Base-by-base conservation (phyloP, 805 yeast species). In the Limtongia smithiae region DNA sequence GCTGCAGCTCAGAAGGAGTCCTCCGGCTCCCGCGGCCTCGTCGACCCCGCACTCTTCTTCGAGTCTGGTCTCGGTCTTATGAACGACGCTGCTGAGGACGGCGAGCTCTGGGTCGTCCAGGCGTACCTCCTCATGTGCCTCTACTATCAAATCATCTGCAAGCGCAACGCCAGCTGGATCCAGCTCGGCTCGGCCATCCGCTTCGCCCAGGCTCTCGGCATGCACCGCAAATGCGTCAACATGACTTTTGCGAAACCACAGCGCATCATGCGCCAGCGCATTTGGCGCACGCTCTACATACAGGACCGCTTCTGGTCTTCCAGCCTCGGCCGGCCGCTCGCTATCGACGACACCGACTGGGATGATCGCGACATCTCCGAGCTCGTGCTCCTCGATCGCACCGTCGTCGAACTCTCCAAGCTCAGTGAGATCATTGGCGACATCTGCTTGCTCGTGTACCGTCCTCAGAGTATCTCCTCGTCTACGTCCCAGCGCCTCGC, bases 171-270 rank as follows among this genome's bases (percentile, higher is more conserved):
- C 7, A 70, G 76, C 12, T 75, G 78, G 78, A 64, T 74, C 15
- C 69, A 68, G 55, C 59, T 75, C n/a, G 75, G 76, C 44, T 36
- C 8, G 53, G 73, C 77, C 0, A 71, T 74, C n/a, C 63, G 76
- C 22, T 65, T 70, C 59, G 77, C 76, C 0, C 76, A 72, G 57
- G 66, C 75, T 0, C 58, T 73, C 25, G 78, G 78, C 0, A 48
- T 75, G 37, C 60, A 59, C 27, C 41, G 61, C n/a, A 60, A 63
- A 43, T 60, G 65, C 56, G 63, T 62, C 37, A 63, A 59, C 44
- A 43, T 59, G 37, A 62, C 64, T 2, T 53, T 58, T 24, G 55
- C 54, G 7, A 59, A 50, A 15, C 47, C 51, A 3, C 53, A 58
- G 33, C 44, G 62, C n/a, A 33, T 56, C 11, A 31, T 51, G 41